Base-by-base conservation (phyloP, 176 grass and related monocot species). In the Zoysia pacifica region DNA sequence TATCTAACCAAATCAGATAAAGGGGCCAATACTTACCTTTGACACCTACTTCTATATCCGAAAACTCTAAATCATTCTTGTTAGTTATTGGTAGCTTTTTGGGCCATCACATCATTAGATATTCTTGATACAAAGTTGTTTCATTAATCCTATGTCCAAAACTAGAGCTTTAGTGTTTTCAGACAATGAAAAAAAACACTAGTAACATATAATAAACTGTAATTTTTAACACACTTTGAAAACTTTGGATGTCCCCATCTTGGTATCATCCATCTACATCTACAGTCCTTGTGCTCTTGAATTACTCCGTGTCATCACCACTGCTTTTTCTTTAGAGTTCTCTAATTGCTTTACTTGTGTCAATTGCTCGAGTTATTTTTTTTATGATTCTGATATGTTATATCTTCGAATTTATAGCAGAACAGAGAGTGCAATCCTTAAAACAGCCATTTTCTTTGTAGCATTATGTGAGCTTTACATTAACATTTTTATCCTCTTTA, bases 401-500 rank as follows among this genome's bases (percentile, higher is more conserved):
- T 75, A 77, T 0, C 15, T 55, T 71, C 41, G 55, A 43, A 40
- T 72, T 62, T 62, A 9, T 39, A 52, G 40, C 65, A 15, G 58
- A 64, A 52, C 70, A 70, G 41, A 12, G 73, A 47, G 68, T n/a
- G 36, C 13, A 86, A 62, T 5, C 2, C 69, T 45, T 56, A 69
- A 56, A 13, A 56, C 5, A 56, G 11, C 44, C 19, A 19, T 61
- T 73, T 18, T 69, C 69, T 45, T 53, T 73, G 1, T 62, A 6
- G 20, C 7, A 45, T 58, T 39, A 46, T 78, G 19, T 64, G 47
- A 74, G 18, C 51, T 75, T 70, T 76, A 47, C 62, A 19, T 48
- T 70, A 81, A 76, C 76, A 71, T 62, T 75, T 41, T 54, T 68
- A 12, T 72, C 73, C 72, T n/a, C 37, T 78, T 44, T 67, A 70